Evolutionary conservation across 768 basidiomycete genomes (phyloP).

Genomic region (Cyclocybe cylindracea): DNA sequence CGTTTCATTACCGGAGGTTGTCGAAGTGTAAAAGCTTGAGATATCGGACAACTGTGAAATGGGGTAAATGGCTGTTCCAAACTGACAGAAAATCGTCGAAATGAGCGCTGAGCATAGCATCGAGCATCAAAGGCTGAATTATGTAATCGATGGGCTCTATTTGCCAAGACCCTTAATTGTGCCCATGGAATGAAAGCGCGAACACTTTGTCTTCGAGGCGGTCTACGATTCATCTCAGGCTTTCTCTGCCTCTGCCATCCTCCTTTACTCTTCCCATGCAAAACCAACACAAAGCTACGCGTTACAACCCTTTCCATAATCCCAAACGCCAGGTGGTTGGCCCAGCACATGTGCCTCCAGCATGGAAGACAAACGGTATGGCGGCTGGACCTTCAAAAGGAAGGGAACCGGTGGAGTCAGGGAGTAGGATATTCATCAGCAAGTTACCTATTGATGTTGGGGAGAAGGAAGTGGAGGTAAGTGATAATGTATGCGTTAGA

Average conservation of each 20-base stretch:
- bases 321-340: slow-evolving; percentile 61
- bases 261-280: background rate
- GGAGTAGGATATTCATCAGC: slow-evolving; percentile 71
- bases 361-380: slow-evolving; percentile 50
- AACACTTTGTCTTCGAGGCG: too few relatives aligned
- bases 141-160: too few relatives aligned
- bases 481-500: slow-evolving; percentile 10
- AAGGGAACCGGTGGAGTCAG: slow-evolving; percentile 33
- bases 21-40: too few relatives aligned
- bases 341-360: slow-evolving; percentile 56
- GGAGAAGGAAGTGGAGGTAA: slow-evolving; percentile 69
- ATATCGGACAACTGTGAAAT: too few relatives aligned
- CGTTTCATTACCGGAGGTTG: too few relatives aligned
- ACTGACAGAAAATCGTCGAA: too few relatives aligned
- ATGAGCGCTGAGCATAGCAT: too few relatives aligned
- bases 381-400: slow-evolving; percentile 28
- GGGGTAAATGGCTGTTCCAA: too few relatives aligned
- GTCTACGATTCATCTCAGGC: background rate
- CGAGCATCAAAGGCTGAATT: too few relatives aligned
- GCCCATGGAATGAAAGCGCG: too few relatives aligned
- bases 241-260: background rate
- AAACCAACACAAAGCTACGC: slow-evolving; percentile 13
- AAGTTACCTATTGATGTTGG: slow-evolving; percentile 67
- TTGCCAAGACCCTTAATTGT: too few relatives aligned
- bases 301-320: slow-evolving; percentile 49